Conservation (phyloP, 768 basidiomycete species). For the Pisolithus tinctorius region DNA sequence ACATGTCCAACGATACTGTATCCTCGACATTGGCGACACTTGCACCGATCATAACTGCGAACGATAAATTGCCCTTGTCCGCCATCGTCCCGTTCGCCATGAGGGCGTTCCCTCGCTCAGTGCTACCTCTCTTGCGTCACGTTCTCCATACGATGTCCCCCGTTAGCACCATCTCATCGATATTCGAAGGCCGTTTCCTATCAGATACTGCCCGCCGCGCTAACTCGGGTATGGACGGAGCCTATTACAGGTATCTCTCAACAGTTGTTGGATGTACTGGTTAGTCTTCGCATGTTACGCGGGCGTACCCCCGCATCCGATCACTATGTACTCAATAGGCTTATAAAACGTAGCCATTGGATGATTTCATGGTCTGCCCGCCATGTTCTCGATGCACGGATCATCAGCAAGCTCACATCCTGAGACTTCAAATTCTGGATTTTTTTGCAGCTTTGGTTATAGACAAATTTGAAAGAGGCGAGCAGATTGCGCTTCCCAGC, state of each 20-base stretch:
- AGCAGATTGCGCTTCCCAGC: background rate
- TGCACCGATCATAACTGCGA: conserved; percentile 10
- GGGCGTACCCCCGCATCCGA: conserved; percentile 9
- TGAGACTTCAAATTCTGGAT: conserved; percentile 37
- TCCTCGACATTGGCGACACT: conserved; percentile 12
- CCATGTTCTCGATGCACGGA: conserved; percentile 25
- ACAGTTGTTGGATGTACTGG: conserved; percentile 17
- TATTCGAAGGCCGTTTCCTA: conserved; percentile 16
- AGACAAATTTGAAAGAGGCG: conserved; percentile 22
- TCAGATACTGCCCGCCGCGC: conserved; percentile 4
- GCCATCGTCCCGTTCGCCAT: conserved; percentile 23
- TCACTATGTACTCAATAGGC: conserved; percentile 15
- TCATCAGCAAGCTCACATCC: conserved; percentile 22
- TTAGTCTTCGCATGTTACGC: conserved; percentile 19
- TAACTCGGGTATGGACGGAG: conserved; percentile 10
- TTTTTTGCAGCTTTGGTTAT: conserved; percentile 37
- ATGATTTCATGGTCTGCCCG: conserved; percentile 40
- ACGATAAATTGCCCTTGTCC: conserved; percentile 6
- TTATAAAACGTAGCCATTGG: conserved; percentile 39
- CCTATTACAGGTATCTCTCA: conserved; percentile 3
- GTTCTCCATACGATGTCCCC: conserved; percentile 13
- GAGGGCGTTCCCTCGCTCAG: conserved; percentile 10
- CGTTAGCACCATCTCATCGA: conserved; percentile 6
- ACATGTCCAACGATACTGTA: conserved; percentile 43
- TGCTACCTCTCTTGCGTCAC: conserved; percentile 17